phyloP scores from a whole-genome alignment of 768 basidiomycete genomes.

The Macrolepiota fuliginosa region DNA sequence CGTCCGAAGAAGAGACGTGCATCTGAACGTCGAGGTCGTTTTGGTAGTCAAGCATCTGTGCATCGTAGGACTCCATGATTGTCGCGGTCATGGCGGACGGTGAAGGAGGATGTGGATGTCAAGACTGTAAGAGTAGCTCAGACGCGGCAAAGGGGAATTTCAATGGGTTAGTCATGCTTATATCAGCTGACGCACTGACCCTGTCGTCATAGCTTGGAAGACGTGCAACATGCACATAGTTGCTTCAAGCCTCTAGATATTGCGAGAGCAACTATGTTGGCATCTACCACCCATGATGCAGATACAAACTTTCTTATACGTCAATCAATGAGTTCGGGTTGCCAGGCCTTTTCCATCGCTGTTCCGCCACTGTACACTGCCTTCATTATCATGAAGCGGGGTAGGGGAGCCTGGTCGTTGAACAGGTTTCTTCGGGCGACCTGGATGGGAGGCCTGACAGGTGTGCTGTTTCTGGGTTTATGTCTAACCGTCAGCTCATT shows the following conservation, averaged over 20 bases:
- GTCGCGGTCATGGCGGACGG: slow-evolving; percentile 14
- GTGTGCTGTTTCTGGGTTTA: slow-evolving; percentile 28
- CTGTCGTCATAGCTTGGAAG: background rate
- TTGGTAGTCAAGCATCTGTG: slow-evolving; percentile 18
- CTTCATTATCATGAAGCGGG: slow-evolving; percentile 51
- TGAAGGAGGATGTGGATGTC: slow-evolving; percentile 6
- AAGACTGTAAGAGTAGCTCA: background rate
- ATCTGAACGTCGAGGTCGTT: slow-evolving; percentile 17
- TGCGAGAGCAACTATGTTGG: slow-evolving; percentile 1
- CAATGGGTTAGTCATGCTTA: slow-evolving; percentile 3
- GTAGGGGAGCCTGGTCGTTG: slow-evolving; percentile 50
- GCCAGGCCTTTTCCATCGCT: slow-evolving; percentile 62
- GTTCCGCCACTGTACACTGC: slow-evolving; percentile 59
- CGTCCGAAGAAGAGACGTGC: slow-evolving; percentile 17
- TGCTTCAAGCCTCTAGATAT: background rate
- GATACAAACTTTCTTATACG: slow-evolving; percentile 70
- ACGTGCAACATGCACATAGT: background rate
- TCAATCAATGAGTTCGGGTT: slow-evolving; percentile 62
- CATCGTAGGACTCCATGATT: slow-evolving; percentile 13
- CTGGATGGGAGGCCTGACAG: slow-evolving; percentile 66
- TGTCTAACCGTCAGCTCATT: slow-evolving; percentile 1
- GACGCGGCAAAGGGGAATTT: background rate
- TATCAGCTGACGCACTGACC: slow-evolving; percentile 16
- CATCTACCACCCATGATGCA: slow-evolving; percentile 37
- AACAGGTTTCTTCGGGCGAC: slow-evolving; percentile 69